These are phyloP conservation scores for Citrus unshiu DNA, from an alignment of 345 rosid genomes.

Conservation along the genomic window DNA sequence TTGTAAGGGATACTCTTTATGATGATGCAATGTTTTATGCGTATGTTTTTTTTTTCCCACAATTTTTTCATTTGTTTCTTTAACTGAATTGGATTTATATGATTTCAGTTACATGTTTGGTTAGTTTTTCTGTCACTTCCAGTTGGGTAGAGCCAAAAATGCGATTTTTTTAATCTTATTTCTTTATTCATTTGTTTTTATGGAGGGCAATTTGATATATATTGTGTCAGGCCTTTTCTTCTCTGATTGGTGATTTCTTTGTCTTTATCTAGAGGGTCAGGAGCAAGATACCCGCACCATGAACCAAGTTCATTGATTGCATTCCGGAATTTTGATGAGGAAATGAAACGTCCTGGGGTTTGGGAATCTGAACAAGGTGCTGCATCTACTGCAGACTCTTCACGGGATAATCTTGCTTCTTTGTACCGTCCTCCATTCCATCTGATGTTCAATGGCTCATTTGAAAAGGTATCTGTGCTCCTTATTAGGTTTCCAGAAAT, in stretches of 20 bases:
- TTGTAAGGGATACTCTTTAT: conserved; percentile 94
- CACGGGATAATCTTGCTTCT: conserved; percentile 92
- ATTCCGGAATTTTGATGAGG: conserved; percentile 87
- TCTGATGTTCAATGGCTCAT: conserved; percentile 82
- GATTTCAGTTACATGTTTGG: not conserved
- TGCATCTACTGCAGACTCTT: conserved; percentile 48
- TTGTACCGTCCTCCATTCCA: conserved; percentile 92
- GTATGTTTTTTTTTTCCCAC: conserved; percentile 33
- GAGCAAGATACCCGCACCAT: conserved; percentile 42
- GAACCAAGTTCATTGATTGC: conserved; percentile 69
- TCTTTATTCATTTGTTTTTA: not conserved
- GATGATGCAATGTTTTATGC: conserved; percentile 57
- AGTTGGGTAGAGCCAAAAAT: not conserved
- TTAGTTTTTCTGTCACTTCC: not conserved
- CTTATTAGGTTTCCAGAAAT: not conserved
- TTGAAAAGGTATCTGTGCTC: conserved; percentile 60
- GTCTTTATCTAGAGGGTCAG: conserved; percentile 41
- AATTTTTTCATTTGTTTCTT: not conserved
- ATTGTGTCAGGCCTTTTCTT: not conserved
- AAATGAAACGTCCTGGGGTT: conserved; percentile 76
- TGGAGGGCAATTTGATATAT: not conserved
- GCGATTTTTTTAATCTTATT: not conserved
- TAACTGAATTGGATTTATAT: not conserved
- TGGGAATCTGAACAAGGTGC: conserved; percentile 71
- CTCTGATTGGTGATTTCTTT: not conserved